Evolutionary conservation across 2,329 filamentous ascomycete species (phyloP), one percentile per base, ranked within the genome.

Genomic region (Sporothrix phasma): DNA sequence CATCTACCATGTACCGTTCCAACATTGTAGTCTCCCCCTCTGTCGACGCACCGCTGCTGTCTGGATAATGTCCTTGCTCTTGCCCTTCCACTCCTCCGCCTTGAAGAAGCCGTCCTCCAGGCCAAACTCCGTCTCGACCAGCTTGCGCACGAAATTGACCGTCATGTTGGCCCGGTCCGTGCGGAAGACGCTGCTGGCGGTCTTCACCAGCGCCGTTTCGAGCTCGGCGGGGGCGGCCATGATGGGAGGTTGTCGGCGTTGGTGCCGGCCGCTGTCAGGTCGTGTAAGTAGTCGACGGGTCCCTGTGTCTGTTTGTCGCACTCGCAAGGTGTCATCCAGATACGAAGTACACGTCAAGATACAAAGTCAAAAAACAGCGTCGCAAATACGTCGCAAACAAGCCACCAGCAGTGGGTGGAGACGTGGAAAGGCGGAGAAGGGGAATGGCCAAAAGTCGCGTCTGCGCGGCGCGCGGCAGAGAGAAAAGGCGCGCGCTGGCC

Each of bases 41-140:
- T 10, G 31, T 34, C 10, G 24, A 39, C 51, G n/a, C 76, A 86
- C 84, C n/a, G 81, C 78, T 56, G 77, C 75, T 19, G 75, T 73
- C 61, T 80, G 80, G 67, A 87, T 84, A n/a, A 86, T 69, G 0
- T 72, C 71, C 69, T 86, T 87, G 72, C 83, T 86, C 68, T 76
- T 80, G 4, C 74, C 71, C 71, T 87, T 86, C 85, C 85, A 87
- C 17, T 79, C 73, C 0, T 67, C 73, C 1, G 70, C 67, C 15
- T 75, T 74, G 59, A 87, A 79, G 66, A 85, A 84, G 0, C 78
- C 81, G 1, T 78, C 72, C 0, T 80, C 76, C 1, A 87, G 76
- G 1, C 71, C 73, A 0, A 83, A 73, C 49, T 79, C 73, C 34
- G 79, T 73, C 65, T 84, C 82, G 2, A 78, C 80, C 51, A 74